phyloP scores from a whole-genome alignment of 345 rosid species.

The Salix caprea region DNA sequence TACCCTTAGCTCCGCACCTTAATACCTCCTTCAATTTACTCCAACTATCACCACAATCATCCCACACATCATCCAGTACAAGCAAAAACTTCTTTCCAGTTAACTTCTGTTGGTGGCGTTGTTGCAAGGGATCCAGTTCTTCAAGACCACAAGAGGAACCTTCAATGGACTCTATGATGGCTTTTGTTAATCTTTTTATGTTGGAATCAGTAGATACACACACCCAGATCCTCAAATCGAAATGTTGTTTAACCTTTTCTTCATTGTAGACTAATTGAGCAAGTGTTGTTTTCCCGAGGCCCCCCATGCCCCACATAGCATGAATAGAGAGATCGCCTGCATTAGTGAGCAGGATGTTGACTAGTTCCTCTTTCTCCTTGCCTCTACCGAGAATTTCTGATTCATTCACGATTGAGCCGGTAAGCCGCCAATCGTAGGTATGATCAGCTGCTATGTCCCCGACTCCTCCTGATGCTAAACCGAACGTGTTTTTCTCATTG shows the following conservation, averaged over 20 bases:
- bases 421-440: background rate
- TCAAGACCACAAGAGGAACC: background rate
- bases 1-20: background rate
- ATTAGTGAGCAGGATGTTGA: background rate
- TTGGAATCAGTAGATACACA: slow-evolving; percentile 9
- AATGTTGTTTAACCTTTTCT: background rate
- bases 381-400: background rate
- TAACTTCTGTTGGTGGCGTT: background rate
- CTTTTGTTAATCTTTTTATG: background rate
- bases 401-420: background rate
- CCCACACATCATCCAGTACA: slow-evolving; percentile 9
- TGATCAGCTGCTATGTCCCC: no score
- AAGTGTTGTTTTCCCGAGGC: background rate
- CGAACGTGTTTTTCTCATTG: background rate
- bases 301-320: slow-evolving; percentile 8
- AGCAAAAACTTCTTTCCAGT: slow-evolving; percentile 2
- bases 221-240: slow-evolving; percentile 1
- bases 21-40: background rate
- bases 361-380: background rate
- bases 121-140: slow-evolving; percentile 4
- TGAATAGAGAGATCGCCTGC: background rate
- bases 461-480: no score
- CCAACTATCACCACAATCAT: slow-evolving; percentile 4
- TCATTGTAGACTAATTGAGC: slow-evolving; percentile 10
- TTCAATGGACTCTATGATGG: background rate